Evolutionary conservation across 495 filamentous ascomycete species (phyloP).

Genomic region (Acidomyces sp.): DNA sequence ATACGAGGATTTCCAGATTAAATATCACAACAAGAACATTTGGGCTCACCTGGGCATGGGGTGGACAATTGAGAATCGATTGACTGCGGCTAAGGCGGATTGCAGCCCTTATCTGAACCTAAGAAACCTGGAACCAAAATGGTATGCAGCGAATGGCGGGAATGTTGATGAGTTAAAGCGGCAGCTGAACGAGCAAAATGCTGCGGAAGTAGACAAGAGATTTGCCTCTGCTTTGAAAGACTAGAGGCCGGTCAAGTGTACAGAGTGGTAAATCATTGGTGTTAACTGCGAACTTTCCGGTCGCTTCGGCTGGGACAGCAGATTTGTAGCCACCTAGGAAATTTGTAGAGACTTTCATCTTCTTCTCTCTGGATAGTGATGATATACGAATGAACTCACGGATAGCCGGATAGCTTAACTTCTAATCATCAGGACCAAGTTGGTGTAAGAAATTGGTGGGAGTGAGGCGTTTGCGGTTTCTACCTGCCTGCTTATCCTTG

Average conservation of each 20-base stretch:
- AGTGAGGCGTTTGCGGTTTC: too few relatives aligned
- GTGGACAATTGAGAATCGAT: conserved; percentile 15
- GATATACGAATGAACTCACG: too few relatives aligned
- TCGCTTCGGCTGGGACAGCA: background rate
- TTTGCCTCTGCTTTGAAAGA: background rate
- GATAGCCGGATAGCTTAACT: too few relatives aligned
- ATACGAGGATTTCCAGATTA: conserved; percentile 30
- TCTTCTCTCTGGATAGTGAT: background rate
- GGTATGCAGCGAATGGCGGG: conserved; percentile 19
- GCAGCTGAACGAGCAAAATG: conserved; percentile 13
- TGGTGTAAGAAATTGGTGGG: background rate
- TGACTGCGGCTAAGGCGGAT: conserved; percentile 14
- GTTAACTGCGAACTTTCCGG: background rate
- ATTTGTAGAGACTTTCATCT: too few relatives aligned
- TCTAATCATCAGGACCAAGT: background rate
- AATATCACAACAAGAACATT: conserved; percentile 25
- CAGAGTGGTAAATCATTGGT: background rate
- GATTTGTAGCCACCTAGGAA: too few relatives aligned
- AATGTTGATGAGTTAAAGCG: conserved; percentile 4
- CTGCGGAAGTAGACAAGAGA: too few relatives aligned
- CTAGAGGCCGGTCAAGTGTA: background rate
- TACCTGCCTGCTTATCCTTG: too few relatives aligned
- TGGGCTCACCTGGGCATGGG: conserved; percentile 30
- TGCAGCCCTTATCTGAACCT: conserved; percentile 25
- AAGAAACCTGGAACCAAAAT: conserved; percentile 28